Percentiles rank a stretch among this genome's conserved stretches.
Conservation (phyloP, 2,329 filamentous ascomycete species). For the Bipolaris bicolor region DNA sequence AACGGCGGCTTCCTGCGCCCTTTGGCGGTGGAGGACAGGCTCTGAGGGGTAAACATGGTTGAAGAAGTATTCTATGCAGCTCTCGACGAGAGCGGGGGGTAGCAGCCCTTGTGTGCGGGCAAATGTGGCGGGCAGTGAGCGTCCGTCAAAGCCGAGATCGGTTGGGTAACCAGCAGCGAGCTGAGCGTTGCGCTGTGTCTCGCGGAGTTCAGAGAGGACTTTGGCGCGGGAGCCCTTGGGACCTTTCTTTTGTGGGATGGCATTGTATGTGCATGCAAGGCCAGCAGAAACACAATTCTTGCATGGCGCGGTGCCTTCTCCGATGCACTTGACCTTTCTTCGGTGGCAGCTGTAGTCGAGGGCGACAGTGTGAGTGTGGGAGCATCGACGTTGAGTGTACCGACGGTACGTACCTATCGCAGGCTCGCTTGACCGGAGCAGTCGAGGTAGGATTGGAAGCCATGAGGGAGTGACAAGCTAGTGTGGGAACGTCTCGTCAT, state of each 20-base stretch:
- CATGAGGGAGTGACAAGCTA: slow-evolving; percentile 33
- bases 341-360: slow-evolving; percentile 50
- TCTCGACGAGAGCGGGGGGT: slow-evolving; percentile 57
- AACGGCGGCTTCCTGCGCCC: slow-evolving; percentile 60
- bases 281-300: slow-evolving; percentile 66
- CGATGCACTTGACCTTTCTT: slow-evolving; percentile 59
- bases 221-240: slow-evolving; percentile 68
- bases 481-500: slow-evolving; percentile 30
- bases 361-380: slow-evolving; percentile 17
- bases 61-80: slow-evolving; percentile 67
- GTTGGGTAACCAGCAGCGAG: slow-evolving; percentile 50
- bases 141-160: slow-evolving; percentile 50
- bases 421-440: slow-evolving; percentile 51
- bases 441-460: slow-evolving; percentile 41
- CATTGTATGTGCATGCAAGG: slow-evolving; percentile 68
- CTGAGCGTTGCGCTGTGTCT: slow-evolving; percentile 55
- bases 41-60: slow-evolving; percentile 68
- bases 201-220: slow-evolving; percentile 67
- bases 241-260: slow-evolving; percentile 68
- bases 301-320: slow-evolving; percentile 60
- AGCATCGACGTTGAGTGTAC: slow-evolving; percentile 11
- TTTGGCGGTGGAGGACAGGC: slow-evolving; percentile 62
- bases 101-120: slow-evolving; percentile 58
- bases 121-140: slow-evolving; percentile 51
- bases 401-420: slow-evolving; percentile 48